Evolutionary conservation across 345 rosid genomes (phyloP).

Genomic region (Eucalyptus leucophloia): DNA sequence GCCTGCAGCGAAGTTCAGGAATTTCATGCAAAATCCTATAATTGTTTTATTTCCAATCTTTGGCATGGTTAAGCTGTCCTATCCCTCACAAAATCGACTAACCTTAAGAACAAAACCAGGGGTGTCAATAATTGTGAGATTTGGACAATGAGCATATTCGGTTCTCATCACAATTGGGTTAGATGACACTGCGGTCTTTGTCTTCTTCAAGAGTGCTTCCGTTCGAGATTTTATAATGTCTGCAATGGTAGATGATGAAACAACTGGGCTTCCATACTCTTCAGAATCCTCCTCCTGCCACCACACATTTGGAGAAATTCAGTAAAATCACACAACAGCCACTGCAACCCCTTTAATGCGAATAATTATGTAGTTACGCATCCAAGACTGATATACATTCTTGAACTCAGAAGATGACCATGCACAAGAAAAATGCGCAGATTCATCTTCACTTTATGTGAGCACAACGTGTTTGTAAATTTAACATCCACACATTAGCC

Average conservation of each 20-base stretch:
- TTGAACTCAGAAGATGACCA: background rate
- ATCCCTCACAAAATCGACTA: background rate
- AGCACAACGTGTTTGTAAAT: background rate
- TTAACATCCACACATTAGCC: background rate
- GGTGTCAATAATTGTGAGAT: conserved; percentile 89
- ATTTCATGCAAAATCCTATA: background rate
- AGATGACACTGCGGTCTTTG: conserved; percentile 78
- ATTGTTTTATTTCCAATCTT: background rate
- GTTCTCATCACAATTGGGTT: conserved; percentile 98
- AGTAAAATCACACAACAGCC: background rate
- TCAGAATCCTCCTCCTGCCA: conserved; percentile 87
- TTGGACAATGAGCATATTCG: conserved; percentile 95
- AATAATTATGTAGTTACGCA: background rate
- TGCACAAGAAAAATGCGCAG: background rate
- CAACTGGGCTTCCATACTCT: conserved; percentile 75
- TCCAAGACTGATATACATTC: background rate
- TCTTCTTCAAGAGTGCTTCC: conserved; percentile 52
- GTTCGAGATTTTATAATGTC: conserved; percentile 80
- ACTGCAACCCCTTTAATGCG: background rate
- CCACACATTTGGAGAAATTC: background rate
- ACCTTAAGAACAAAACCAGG: conserved; percentile 99
- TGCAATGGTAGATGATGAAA: conserved; percentile 56
- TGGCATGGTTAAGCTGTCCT: background rate
- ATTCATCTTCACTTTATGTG: background rate
- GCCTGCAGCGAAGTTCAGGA: conserved; percentile 30